phyloP scores from a whole-genome alignment of 805 yeast species.

The Zygoascus biomembranicola region DNA sequence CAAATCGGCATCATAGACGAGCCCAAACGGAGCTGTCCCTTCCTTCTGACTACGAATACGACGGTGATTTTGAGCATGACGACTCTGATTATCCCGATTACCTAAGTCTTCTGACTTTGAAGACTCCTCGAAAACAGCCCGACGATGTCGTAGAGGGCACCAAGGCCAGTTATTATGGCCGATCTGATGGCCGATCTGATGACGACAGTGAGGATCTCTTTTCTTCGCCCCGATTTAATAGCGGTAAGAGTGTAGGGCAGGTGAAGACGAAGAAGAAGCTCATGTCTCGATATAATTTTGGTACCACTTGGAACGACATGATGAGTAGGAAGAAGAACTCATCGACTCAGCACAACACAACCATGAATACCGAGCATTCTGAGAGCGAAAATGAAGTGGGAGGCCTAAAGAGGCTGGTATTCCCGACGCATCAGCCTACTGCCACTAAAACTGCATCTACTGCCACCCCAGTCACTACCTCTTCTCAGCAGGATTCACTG shows the following conservation, averaged over 20 bases:
- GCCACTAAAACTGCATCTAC: background rate
- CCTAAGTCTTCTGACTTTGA: background rate
- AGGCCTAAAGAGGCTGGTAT: conserved; percentile 2
- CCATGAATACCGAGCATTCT: background rate
- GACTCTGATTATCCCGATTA: conserved; percentile 2
- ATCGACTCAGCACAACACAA: background rate
- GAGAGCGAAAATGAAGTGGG: conserved; percentile 2
- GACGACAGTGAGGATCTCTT: background rate
- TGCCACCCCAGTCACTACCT: background rate
- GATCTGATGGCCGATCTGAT: background rate
- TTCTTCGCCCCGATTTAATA: background rate
- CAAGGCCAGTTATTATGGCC: conserved; percentile 4
- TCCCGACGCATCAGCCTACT: background rate
- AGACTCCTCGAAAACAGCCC: background rate
- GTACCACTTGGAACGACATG: conserved; percentile 10
- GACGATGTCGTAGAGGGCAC: background rate
- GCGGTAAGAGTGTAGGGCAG: background rate
- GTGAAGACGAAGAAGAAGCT: conserved; percentile 12
- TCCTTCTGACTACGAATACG: conserved; percentile 5
- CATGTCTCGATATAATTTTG: conserved; percentile 17
- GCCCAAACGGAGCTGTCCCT: conserved; percentile 6
- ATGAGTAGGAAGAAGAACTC: background rate
- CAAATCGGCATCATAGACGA: conserved; percentile 5
- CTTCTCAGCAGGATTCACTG: background rate
- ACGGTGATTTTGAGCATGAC: conserved; percentile 8